phyloP scores from a whole-genome alignment of 495 filamentous ascomycete genomes.

The Saxophila tyrrhenica region DNA sequence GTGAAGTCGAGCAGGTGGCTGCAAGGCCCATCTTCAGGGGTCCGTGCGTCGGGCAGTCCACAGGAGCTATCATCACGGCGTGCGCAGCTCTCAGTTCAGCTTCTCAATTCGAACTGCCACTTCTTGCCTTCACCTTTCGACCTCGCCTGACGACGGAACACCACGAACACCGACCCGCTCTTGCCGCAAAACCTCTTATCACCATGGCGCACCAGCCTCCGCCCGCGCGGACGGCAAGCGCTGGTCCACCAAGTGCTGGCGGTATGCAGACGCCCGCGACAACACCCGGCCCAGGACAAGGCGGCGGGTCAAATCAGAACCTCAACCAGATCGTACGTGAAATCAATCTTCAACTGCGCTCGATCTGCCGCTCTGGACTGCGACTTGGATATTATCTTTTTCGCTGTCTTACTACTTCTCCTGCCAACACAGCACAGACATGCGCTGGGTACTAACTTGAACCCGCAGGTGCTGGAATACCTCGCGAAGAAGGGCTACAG shows the following conservation, averaged over 20 bases:
- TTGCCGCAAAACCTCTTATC: background rate
- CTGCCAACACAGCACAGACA: too few relatives aligned
- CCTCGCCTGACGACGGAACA: too few relatives aligned
- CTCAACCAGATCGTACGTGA: slow-evolving; percentile 84
- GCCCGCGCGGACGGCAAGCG: slow-evolving; percentile 17
- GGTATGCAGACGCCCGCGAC: slow-evolving; percentile 15
- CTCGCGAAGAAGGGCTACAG: slow-evolving; percentile 91
- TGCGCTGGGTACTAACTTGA: background rate
- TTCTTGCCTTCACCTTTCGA: too few relatives aligned
- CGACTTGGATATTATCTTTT: background rate
- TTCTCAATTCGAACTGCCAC: too few relatives aligned
- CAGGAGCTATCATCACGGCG: too few relatives aligned
- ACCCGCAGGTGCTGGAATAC: slow-evolving; percentile 78
- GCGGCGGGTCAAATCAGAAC: slow-evolving; percentile 57
- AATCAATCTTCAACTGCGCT: background rate
- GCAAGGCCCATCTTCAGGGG: background rate
- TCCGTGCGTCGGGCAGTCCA: too few relatives aligned
- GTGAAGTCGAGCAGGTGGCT: too few relatives aligned
- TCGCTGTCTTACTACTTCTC: too few relatives aligned
- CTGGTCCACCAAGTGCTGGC: slow-evolving; percentile 16
- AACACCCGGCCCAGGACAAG: slow-evolving; percentile 8
- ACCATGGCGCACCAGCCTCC: slow-evolving; percentile 19
- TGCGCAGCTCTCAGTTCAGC: too few relatives aligned
- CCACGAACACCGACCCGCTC: too few relatives aligned
- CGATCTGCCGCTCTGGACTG: background rate